A percentile compares a stretch with the other conserved stretches of the same genome.
phyloP scores from a whole-genome alignment of 2,329 filamentous ascomycete species.

The Capronia coronata region DNA sequence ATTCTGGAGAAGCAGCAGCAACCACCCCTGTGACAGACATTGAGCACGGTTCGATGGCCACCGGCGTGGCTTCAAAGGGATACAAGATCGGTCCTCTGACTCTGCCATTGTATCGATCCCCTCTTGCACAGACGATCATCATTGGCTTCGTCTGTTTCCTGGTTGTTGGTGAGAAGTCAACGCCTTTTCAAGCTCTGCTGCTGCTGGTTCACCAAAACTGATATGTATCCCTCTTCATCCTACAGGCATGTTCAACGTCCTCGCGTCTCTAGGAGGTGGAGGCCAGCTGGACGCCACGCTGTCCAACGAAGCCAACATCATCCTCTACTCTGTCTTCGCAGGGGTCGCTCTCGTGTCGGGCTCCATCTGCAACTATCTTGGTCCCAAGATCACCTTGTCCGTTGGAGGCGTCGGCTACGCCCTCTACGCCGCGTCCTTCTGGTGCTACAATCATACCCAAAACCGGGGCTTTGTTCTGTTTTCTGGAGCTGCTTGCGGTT shows the following conservation, averaged over 20 bases:
- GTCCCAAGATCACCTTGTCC: constrained; percentile 39
- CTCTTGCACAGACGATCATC: constrained; percentile 6
- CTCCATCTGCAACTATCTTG: constrained; percentile 36
- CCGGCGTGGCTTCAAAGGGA: neutral
- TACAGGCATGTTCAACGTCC: constrained; percentile 56
- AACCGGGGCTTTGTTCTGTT: constrained; percentile 46
- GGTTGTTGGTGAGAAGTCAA: neutral
- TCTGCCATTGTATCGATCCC: neutral
- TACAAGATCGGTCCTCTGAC: constrained; percentile 2
- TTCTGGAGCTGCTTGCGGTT: constrained; percentile 44
- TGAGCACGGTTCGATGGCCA: neutral
- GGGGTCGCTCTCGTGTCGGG: constrained; percentile 59
- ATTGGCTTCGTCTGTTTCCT: constrained; percentile 6
- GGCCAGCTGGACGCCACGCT: constrained; percentile 43
- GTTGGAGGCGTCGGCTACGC: constrained; percentile 44
- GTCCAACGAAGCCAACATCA: constrained; percentile 2
- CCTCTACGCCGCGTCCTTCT: constrained; percentile 44
- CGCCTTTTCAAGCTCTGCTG: neutral
- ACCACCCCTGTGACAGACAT: neutral
- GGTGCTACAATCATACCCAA: constrained; percentile 46
- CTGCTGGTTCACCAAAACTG: neutral
- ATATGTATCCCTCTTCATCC: neutral
- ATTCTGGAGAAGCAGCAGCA: neutral
- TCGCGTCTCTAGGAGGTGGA: constrained; percentile 54
- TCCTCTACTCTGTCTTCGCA: constrained; percentile 57